Evolutionary conservation across 768 basidiomycete species (phyloP).

Genomic region (Russula compacta): DNA sequence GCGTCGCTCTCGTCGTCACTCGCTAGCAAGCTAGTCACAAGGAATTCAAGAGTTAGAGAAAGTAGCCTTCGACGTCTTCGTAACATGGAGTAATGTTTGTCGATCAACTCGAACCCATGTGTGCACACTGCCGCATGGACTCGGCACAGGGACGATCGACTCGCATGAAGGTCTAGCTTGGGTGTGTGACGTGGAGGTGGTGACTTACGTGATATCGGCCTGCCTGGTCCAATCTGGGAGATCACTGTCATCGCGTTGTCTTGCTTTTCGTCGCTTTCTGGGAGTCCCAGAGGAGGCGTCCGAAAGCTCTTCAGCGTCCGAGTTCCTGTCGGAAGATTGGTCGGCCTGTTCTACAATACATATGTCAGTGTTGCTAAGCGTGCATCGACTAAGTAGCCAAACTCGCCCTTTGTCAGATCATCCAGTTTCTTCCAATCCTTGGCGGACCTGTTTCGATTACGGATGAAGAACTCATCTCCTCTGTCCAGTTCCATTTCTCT

Average conservation of each 20-base stretch:
- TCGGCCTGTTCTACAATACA: constrained; percentile 10
- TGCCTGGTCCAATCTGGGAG: constrained; percentile 18
- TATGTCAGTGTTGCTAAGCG: not conserved
- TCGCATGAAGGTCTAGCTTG: not conserved
- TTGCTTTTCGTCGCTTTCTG: constrained; percentile 14
- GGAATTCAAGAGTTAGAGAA: not conserved
- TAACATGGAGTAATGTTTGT: not conserved
- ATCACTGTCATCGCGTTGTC: constrained; percentile 9
- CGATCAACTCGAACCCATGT: not conserved
- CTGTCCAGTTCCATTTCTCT: constrained; percentile 34
- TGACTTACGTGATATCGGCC: constrained; percentile 14
- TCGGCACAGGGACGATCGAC: not conserved
- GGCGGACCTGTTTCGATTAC: constrained; percentile 48
- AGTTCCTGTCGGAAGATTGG: constrained; percentile 17
- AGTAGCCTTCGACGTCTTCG: not conserved
- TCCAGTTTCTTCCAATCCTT: constrained; percentile 54
- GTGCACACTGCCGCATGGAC: not conserved
- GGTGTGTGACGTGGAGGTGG: not conserved
- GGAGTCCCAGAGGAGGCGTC: constrained; percentile 10
- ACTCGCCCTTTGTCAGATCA: constrained; percentile 46
- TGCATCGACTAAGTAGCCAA: not conserved
- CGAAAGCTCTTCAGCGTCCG: constrained; percentile 18
- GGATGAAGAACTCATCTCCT: constrained; percentile 62
- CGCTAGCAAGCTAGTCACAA: constrained; percentile 26
- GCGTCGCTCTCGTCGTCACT: constrained; percentile 41